These are phyloP conservation scores for Stereocaulon alpinum DNA, from an alignment of 495 filamentous ascomycete species.

Conservation along the genomic window DNA sequence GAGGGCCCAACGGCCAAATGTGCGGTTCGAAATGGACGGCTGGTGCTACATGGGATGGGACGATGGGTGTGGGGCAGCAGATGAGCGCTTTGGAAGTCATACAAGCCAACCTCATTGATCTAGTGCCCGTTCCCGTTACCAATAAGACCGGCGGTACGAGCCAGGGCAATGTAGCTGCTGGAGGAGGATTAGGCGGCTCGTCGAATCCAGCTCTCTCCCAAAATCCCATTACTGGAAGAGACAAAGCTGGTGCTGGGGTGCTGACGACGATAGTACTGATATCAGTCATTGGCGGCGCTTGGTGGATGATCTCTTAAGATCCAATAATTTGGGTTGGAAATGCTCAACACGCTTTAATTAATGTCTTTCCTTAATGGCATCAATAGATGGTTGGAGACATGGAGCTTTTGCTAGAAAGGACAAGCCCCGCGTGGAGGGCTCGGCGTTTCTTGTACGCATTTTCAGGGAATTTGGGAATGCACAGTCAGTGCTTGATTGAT, in stretches of 20 bases:
- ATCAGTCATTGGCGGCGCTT: slow-evolving; percentile 32
- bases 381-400: slow-evolving; percentile 1
- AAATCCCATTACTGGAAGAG: slow-evolving; percentile 35
- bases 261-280: slow-evolving; percentile 41
- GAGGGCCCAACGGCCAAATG: slow-evolving; percentile 38
- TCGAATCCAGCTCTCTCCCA: slow-evolving; percentile 16
- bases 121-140: slow-evolving; percentile 47
- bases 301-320: slow-evolving; percentile 33
- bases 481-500: background rate
- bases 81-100: slow-evolving; percentile 62
- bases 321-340: background rate
- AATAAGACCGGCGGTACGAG: slow-evolving; percentile 64
- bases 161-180: slow-evolving; percentile 58
- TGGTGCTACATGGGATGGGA: slow-evolving; percentile 41
- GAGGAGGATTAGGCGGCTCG: slow-evolving; percentile 38
- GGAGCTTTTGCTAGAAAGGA: background rate
- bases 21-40: slow-evolving; percentile 61
- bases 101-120: slow-evolving; percentile 46
- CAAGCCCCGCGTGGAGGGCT: background rate
- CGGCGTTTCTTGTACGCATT: background rate
- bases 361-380: slow-evolving; percentile 10
- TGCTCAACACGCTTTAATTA: background rate
- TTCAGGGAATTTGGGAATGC: background rate
- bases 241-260: slow-evolving; percentile 51
- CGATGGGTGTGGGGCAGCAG: slow-evolving; percentile 56